Evolutionary conservation across 352 stramenopile species (phyloP), one percentile per base, ranked within the genome.

Genomic region (Globisporangium viniferum): DNA sequence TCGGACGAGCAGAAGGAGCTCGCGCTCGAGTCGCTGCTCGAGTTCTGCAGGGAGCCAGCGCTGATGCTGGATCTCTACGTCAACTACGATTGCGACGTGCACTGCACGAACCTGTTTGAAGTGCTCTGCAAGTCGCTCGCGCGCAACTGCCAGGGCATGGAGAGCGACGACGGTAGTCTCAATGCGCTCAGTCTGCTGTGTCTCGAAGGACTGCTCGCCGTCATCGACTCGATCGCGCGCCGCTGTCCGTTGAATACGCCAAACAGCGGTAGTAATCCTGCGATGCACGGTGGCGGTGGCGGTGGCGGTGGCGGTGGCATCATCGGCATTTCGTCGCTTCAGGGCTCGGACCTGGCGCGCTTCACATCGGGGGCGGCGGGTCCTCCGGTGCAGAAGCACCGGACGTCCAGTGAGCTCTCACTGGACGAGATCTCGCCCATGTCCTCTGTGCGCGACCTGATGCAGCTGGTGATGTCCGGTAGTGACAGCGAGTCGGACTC

Each of bases 41-140:
- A 99, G 77, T 99, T 99, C 67, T 99, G 95, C 62, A 81, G 97
- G 36, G 97, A 99, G 72, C 97, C 97, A 5, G 92, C 90, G 41
- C 85, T 99, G 24, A 99, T 99, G 94, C 86, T 98, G 31, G 97
- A 99, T 73, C 73, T 99, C 12, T 99, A 99, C 77, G 94, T 98
- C 61, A 99, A 99, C 79, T 99, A 99, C 79, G 98, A 99, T 79
- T 99, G 97, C 74, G 97, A 99, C 71, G 94, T 99, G 31, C 89
- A 98, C 66, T 99, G 97, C 76, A 99, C 96, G 10, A 99, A 99
- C 73, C 84, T 99, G 8, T 99, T 99, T 75, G 97, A 99, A 73
- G 92, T 93, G 48, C 88, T 99, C 60, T 98, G 93, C 75, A 96
- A 94, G 59, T 97, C 93, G 7, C 83, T 99, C 20, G 88, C 92